Evolutionary conservation across 192 early-diverging fungal species (phyloP), one percentile per base, ranked within the genome.

Genomic region (Kappamyces sp.): DNA sequence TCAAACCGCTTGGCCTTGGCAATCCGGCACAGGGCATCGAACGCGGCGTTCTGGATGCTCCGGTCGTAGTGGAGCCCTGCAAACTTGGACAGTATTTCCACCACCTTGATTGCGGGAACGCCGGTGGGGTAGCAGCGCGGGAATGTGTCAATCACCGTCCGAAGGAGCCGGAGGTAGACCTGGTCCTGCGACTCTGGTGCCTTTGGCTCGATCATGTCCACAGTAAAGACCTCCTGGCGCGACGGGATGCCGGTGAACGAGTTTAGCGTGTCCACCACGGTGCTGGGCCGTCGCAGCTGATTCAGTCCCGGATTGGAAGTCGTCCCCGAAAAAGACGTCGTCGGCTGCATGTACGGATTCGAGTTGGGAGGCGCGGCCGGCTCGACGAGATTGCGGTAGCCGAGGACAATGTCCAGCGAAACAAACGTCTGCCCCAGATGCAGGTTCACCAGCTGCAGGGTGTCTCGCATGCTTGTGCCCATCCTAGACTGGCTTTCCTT

Each of bases 61-160:
- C 87, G 84, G 68, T 99, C 93, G n/a, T 83, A 76, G 69, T 95
- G 93, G 2, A 91, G 71, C 0, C 22, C 22, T 22, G 86, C 78
- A 52, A 89, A 96, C 31, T 85, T 72, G 12, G 84, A 74, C 22
- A 99, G 63, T 59, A 90, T 85, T 36, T 94, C 94, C 0, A 95
- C 74, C 1, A 95, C 50, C 42, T 75, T 79, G 14, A 69, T 61
- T 9, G 84, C 64, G 0, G 74, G 66, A 0, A 88, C 67, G 32
- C 84, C 83, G 5, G 83, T 74, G 35, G 88, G 88, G 49, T 77
- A 70, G 8, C 85, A 66, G 4, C 88, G 68, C 7, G 91, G 91
- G 30, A 93, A 64, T 40, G 77, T 70, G 42, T 87, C 83, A 11
- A 94, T 65, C 66, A 82, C 81, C 1, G 86, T 84, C 31, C 68